Evolutionary conservation across 2,329 filamentous ascomycete genomes (phyloP), one percentile per base, ranked within the genome.

Genomic region (Aphanoascus verrucosus): DNA sequence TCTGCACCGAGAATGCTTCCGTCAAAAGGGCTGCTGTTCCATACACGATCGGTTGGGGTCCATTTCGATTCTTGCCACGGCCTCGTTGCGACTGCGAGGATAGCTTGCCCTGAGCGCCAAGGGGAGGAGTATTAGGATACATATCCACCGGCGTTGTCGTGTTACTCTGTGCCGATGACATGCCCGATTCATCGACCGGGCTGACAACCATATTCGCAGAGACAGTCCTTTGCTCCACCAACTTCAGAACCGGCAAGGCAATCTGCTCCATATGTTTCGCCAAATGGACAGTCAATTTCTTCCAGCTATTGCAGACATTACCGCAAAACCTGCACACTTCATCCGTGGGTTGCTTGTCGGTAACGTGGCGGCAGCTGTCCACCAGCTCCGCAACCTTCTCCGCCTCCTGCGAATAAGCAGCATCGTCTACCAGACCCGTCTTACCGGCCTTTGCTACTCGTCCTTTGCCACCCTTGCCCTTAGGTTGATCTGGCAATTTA

Each of bases 251-350:
- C 0, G 90, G 89, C 64, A 95, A 79, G 62, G 86, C 87, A 64
- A 95, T 86, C 59, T 88, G 83, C 68, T 95, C 88, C 88, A 96
- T 93, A 67, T 96, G 90, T 68, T 91, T 91, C 48, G 88, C 88
- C 65, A 95, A 71, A 69, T 95, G 90, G n/a, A 93, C 88, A 0
- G 87, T 94, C 56, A 95, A 73, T 71, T 94, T 94, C 76, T 94
- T 95, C 88, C 88, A 95, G 38, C 82, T 87, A 34, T 79, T 81
- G 67, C 88, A 90, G 11, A 79, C 75, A 67, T 85, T 89, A 56
- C 84, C 85, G 64, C 90, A 95, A 72, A 95, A 95, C 41, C 86
- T 82, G 67, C 90, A 96, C 14, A 86, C 81, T 69, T 95, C 89
- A 9, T 88, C 80, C 51, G 81, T 78, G 2, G 86, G 85, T 56